These are phyloP conservation scores for Beauveria australis DNA, from an alignment of 2,329 filamentous ascomycete genomes.

Conservation along the genomic window DNA sequence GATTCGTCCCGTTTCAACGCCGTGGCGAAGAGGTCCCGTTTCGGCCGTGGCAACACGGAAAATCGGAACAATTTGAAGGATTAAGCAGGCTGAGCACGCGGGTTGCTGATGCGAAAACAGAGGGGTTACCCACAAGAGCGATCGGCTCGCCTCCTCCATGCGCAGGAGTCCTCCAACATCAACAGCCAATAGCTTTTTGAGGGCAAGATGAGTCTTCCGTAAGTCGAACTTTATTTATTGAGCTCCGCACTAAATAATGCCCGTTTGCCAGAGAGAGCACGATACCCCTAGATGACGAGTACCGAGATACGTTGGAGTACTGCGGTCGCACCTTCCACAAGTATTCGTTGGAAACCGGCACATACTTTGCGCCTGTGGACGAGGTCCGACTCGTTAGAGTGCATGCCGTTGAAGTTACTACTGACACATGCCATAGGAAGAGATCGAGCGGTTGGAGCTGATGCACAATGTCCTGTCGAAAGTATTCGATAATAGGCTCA, in stretches of 20 bases:
- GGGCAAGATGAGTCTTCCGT: conserved; percentile 1
- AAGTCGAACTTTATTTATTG: not conserved
- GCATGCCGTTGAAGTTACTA: conserved; percentile 9
- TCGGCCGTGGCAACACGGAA: not conserved
- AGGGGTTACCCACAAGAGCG: not conserved
- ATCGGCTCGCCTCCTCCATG: not conserved
- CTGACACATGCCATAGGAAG: conserved; percentile 42
- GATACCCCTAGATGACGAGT: conserved; percentile 47
- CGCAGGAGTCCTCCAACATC: not conserved
- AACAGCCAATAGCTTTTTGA: not conserved
- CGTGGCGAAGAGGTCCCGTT: not conserved
- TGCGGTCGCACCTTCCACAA: conserved; percentile 60
- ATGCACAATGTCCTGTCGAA: conserved; percentile 55
- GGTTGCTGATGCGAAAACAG: not conserved
- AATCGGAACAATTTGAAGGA: not conserved
- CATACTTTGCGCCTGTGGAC: conserved; percentile 63
- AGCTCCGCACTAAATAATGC: not conserved
- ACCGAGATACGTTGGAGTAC: conserved; percentile 50
- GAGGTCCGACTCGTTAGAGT: conserved; percentile 43
- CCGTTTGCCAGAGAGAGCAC: conserved; percentile 35
- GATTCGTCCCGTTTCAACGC: not conserved
- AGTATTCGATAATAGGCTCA: conserved; percentile 57
- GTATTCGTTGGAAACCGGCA: conserved; percentile 54
- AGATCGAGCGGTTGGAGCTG: conserved; percentile 55
- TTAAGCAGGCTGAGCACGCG: not conserved